A percentile compares a stretch with the other conserved stretches of the same genome.
phyloP scores from a whole-genome alignment of 768 basidiomycete species.

The Tricholoma hemisulphureum region DNA sequence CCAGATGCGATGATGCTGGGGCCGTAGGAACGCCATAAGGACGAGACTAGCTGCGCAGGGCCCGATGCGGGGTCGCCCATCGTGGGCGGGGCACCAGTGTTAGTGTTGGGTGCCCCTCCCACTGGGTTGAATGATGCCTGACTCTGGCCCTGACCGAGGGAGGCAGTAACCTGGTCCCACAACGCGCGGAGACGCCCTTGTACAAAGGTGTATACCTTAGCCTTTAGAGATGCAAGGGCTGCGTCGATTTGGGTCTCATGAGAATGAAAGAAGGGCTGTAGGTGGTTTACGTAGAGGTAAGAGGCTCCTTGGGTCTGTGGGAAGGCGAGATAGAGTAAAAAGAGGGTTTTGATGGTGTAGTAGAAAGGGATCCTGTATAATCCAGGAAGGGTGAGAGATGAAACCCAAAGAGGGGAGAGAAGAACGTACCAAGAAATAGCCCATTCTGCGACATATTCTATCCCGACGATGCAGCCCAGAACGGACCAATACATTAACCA shows the following conservation, averaged over 20 bases:
- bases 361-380: constrained; percentile 85
- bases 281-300: constrained; percentile 75
- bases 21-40: constrained; percentile 78
- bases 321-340: constrained; percentile 86
- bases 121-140: constrained; percentile 18
- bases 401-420: constrained; percentile 11
- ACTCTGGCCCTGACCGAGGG: constrained; percentile 33
- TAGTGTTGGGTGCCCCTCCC: constrained; percentile 13
- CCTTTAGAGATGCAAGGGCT: constrained; percentile 64
- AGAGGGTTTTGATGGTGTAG: constrained; percentile 73
- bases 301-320: constrained; percentile 89
- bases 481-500: constrained; percentile 99
- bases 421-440: constrained; percentile 72
- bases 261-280: constrained; percentile 78
- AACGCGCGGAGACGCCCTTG: constrained; percentile 60
- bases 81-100: constrained; percentile 41
- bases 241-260: constrained; percentile 88
- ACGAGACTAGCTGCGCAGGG: constrained; percentile 61
- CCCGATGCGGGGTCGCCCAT: constrained; percentile 56
- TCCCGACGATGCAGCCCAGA: constrained; percentile 73
- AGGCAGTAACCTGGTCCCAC: constrained; percentile 62
- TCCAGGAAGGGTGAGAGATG: not conserved
- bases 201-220: constrained; percentile 57
- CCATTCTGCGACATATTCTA: constrained; percentile 88
- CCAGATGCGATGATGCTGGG: constrained; percentile 70